A percentile compares a stretch with the other conserved stretches of the same genome.
These are phyloP conservation scores for Pichia gijzeniarum DNA, from an alignment of 805 yeast genomes.

Conservation along the genomic window DNA sequence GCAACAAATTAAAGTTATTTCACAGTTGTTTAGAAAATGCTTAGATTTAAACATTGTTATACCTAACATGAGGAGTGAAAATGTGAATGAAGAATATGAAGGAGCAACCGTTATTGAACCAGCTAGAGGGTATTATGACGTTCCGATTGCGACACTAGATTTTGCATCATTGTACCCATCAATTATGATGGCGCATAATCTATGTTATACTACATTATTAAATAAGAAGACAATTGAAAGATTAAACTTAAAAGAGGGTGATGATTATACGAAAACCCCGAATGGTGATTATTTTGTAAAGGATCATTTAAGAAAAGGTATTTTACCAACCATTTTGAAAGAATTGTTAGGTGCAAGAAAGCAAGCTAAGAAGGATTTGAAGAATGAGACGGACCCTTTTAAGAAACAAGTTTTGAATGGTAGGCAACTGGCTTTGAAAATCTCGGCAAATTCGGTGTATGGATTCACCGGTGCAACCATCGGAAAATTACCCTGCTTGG, in stretches of 20 bases:
- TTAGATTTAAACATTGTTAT: slow-evolving; percentile 77
- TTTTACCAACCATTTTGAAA: slow-evolving; percentile 83
- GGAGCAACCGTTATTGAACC: slow-evolving; percentile 99
- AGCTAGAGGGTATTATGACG: slow-evolving; percentile 87
- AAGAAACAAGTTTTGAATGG: slow-evolving; percentile 91
- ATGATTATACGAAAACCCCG: slow-evolving; percentile 83
- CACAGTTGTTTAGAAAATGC: slow-evolving; percentile 93
- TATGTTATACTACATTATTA: slow-evolving; percentile 88
- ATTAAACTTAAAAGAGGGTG: slow-evolving; percentile 54
- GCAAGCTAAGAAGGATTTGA: slow-evolving; percentile 83
- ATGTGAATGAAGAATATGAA: slow-evolving; percentile 86
- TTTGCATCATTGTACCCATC: slow-evolving; percentile 97
- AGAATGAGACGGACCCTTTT: slow-evolving; percentile 91
- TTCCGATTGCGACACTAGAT: slow-evolving; percentile 96
- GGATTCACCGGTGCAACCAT: slow-evolving; percentile 99
- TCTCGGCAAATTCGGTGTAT: slow-evolving; percentile 96
- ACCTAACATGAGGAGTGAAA: slow-evolving; percentile 82
- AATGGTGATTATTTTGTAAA: slow-evolving; percentile 89
- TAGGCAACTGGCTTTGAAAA: slow-evolving; percentile 91
- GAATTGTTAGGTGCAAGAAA: slow-evolving; percentile 90
- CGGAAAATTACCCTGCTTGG: slow-evolving; percentile 94
- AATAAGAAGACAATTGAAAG: slow-evolving; percentile 63
- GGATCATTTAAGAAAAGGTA: slow-evolving; percentile 62
- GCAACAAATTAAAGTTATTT: slow-evolving; percentile 95
- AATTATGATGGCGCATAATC: slow-evolving; percentile 97